Evolutionary conservation across 257 asterid genomes (phyloP), one percentile per base, ranked within the genome.

Genomic region (Solanum appendiculatum): DNA sequence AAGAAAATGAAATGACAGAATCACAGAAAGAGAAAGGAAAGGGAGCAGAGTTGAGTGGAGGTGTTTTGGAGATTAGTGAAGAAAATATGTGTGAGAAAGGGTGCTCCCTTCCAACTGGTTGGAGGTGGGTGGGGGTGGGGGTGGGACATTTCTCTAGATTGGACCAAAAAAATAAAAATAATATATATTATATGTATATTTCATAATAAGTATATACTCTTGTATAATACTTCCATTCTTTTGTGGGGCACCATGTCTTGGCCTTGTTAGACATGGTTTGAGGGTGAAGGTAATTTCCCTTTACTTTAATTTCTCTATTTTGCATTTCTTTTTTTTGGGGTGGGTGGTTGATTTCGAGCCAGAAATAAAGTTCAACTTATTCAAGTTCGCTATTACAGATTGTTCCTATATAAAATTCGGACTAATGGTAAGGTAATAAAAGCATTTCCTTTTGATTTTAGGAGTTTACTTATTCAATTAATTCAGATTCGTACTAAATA

Each of bases 171-270:
- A 73, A 54, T 72, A 33, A 13, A 5, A 14, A 23, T 20, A 77
- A 77, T 46, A 80, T 29, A 16, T 29, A 25, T 80, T 29, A 5
- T 46, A 80, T 18, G 39, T 44, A 25, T 77, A 77, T 44, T n/a
- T 12, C 54, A 39, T 77, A 42, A 9, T 12, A 64, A 64, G 69
- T 44, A 29, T 78, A 44, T 29, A 27, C 54, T 27, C 15, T 46
- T 48, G 42, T 20, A 15, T 9, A 29, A 16, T 27, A 80, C 37
- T 81, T 15, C 68, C 85, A 48, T 81, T 29, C 66, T 48, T 81
- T 29, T 2, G 44, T 81, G 94, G 98, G 92, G 66, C 87, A 86
- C 25, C 18, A 37, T 94, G 98, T 91, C 88, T 90, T 87, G 95
- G 93, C 92, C 33, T 86, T 87, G 88, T 66, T 86, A 88, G 94